phyloP scores from a whole-genome alignment of 164 flowering plant genomes.

The Vitis cinerea region DNA sequence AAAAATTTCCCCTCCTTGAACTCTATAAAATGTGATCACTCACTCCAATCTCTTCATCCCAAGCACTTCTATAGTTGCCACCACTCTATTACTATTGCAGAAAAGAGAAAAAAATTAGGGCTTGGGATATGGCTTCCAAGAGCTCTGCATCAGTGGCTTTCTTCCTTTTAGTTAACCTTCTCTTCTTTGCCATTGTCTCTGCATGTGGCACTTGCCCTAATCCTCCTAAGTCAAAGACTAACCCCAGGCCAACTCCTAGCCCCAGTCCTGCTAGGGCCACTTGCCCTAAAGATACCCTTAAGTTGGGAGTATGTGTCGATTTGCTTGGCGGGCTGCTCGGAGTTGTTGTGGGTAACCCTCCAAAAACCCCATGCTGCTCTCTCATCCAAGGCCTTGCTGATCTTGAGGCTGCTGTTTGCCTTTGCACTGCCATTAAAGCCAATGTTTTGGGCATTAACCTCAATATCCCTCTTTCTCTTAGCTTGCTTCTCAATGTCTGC shows the following conservation, averaged over 20 bases:
- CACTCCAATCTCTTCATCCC: constrained; percentile 6
- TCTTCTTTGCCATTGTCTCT: constrained; percentile 39
- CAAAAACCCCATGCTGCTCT: constrained; percentile 53
- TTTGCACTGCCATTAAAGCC: constrained; percentile 68
- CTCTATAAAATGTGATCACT: constrained; percentile 15
- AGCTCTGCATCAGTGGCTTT: constrained; percentile 40
- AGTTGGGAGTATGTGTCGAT: constrained; percentile 55
- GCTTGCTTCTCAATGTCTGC: constrained; percentile 63
- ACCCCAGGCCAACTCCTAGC: constrained; percentile 19
- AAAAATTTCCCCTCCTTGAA: constrained; percentile 1
- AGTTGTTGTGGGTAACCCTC: constrained; percentile 41
- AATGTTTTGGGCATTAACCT: constrained; percentile 56
- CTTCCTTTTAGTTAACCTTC: constrained; percentile 45
- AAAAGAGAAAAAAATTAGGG: neutral
- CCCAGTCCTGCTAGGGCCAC: constrained; percentile 12
- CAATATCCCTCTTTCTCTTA: constrained; percentile 53
- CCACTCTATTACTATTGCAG: too few species aligned
- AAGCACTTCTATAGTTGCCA: neutral
- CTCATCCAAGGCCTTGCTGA: constrained; percentile 61
- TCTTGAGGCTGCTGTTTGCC: constrained; percentile 71
- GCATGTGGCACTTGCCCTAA: constrained; percentile 40
- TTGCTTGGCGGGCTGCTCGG: constrained; percentile 38
- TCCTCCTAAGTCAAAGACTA: constrained; percentile 25
- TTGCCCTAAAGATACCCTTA: constrained; percentile 55
- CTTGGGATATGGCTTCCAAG: constrained; percentile 45